Base-by-base conservation (phyloP, 2,329 filamentous ascomycete species). In the Xylariaceae sp. region DNA sequence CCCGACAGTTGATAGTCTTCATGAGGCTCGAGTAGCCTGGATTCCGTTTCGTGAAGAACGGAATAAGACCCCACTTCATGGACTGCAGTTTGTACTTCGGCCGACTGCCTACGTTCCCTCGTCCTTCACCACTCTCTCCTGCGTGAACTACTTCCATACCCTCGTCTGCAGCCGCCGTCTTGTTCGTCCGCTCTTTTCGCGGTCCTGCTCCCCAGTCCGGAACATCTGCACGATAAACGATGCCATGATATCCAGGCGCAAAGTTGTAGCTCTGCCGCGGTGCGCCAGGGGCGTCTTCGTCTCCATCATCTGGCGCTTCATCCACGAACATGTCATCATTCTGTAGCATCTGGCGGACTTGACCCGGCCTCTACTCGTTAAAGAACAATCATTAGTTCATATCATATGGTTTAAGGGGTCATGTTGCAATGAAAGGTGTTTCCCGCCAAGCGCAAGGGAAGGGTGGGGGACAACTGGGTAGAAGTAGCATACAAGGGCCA, bases 61-160 rank as follows among this genome's bases (percentile, higher is more conserved):
- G 91, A 12, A 97, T 74, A 6, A 98, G 74, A 0, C 91, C 93
- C 93, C 93, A 98, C 74, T 89, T 91, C 87, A 97, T 97, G 2
- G 82, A 75, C 61, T 96, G 89, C 8, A 98, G 70, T 63, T 87
- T 91, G 68, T 94, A 95, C 51, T 68, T 80, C 9, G 73, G 38
- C 52, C 42, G 13, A 47, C 30, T 40, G 24, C 41, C 38, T 17
- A 28, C 30, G n/a, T 47, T 38, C 12, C 31, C 16, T 19, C 17
- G 13, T 29, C 13, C 16, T 9, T 8, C 24, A 19, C 17, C 34
- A 26, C 34, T 24, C 8, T 9, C n/a, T 11, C 11, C 22, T 4
- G 3, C 19, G 22, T 36, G n/a, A n/a, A n/a, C n/a, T 43, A 47
- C 43, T 4, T 41, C 33, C 17, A 49, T 40, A 12, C 52, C 6